Evolutionary conservation across 2,329 filamentous ascomycete species (phyloP).

Genomic region (Trichoderma endophyticum): DNA sequence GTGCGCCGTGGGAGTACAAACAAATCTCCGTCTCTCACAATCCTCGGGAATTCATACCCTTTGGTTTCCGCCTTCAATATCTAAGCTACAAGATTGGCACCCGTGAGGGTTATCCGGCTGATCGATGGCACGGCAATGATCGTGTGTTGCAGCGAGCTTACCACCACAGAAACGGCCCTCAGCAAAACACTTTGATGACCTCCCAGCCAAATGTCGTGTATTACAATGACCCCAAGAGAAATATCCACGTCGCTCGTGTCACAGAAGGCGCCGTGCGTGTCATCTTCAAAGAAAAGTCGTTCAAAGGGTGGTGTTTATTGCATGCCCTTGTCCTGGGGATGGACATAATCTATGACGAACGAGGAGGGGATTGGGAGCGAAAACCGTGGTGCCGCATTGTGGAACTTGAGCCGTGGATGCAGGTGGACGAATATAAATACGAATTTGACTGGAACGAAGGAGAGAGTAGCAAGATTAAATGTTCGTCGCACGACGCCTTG

Average conservation of each 20-base stretch:
- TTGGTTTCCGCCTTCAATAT: neutral
- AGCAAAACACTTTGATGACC: neutral
- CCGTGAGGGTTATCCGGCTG: neutral
- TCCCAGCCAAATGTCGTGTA: neutral
- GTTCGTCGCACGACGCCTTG: neutral
- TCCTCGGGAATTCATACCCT: neutral
- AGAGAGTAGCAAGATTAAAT: neutral
- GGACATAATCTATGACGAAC: neutral
- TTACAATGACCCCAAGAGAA: neutral
- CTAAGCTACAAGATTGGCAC: neutral
- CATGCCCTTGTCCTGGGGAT: neutral
- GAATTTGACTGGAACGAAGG: neutral
- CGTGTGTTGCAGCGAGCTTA: neutral
- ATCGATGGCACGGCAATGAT: neutral
- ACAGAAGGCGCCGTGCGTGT: neutral
- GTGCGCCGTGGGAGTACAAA: neutral
- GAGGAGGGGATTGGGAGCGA: neutral
- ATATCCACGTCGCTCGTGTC: neutral
- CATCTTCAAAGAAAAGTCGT: neutral
- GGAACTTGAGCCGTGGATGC: neutral
- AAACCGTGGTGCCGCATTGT: neutral
- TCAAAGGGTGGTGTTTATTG: neutral
- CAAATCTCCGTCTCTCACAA: neutral
- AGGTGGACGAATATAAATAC: neutral
- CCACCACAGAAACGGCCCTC: neutral